Base-by-base conservation (phyloP, 2,329 filamentous ascomycete species). In the Cordyceps farinosa region DNA sequence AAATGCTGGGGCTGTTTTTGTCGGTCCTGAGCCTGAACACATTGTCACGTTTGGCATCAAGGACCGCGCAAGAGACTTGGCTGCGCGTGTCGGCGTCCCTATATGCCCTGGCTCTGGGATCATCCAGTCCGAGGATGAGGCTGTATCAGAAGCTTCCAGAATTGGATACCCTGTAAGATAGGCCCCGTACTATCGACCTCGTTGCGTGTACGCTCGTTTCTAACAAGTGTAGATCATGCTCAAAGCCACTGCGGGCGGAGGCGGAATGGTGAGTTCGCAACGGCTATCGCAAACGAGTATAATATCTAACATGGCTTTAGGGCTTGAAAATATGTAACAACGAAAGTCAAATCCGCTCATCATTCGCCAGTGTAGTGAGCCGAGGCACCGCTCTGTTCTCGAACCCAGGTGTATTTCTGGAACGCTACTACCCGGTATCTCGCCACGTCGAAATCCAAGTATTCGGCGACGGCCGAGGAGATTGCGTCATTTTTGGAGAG, bases 11-110 rank as follows among this genome's bases (percentile, higher is more conserved):
- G 76, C 88, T 61, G 75, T 75, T 0, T 89, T 86, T 70, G 80
- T 84, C 2, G 87, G 87, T 0, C 87, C 87, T 0, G 78, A 77
- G 3, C 76, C 83, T 0, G 74, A 78, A 30, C 74, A 74, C 30
- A 87, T 88, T 58, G 78, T 81, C 63, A 78, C 78, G 0, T 84
- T 87, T 68, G 85, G 86, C 1, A 73, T 86, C 57, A 87, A 87
- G 69, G 83, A 87, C 69, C 78, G 77, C 6, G 85, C 85, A 36
- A 74, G 84, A 34, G 79, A 79, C 2, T 72, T 87, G 11, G 84
- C 85, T 0, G 75, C 77, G 8, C 75, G 77, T 22, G 82, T 83
- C 0, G 77, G 62, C 3, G 74, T 78, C 0, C 76, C 76, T 0
- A 70, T 75, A 1, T 64, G 83, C 71, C 80, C 76, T 70, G 69